A percentile compares a stretch with the other conserved stretches of the same genome.
phyloP scores from a whole-genome alignment of 2,329 filamentous ascomycete genomes.

The Trichoderma koningii region DNA sequence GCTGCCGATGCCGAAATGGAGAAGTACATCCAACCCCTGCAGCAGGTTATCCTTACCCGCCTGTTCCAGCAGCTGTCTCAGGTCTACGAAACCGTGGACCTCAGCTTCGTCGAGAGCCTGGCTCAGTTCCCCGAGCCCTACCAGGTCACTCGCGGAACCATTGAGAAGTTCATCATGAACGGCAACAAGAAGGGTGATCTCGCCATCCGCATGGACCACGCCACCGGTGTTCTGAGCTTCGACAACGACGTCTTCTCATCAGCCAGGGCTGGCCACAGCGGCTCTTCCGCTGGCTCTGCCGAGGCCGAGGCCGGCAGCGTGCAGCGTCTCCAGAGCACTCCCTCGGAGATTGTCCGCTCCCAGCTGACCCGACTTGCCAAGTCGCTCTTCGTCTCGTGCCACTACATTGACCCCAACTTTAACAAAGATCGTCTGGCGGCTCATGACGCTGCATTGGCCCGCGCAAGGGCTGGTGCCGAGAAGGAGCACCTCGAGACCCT shows the following conservation, averaged over 20 bases:
- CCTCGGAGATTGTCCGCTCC: conserved; percentile 94
- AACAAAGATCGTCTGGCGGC: conserved; percentile 78
- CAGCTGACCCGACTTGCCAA: conserved; percentile 91
- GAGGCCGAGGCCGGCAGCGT: conserved; percentile 83
- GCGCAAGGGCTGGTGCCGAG: conserved; percentile 84
- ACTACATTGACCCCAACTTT: conserved; percentile 91
- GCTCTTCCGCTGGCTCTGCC: conserved; percentile 81
- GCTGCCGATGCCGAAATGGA: conserved; percentile 93
- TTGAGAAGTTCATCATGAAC: conserved; percentile 99
- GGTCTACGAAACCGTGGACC: conserved; percentile 96
- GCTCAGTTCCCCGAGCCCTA: conserved; percentile 96
- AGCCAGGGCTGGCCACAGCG: conserved; percentile 84
- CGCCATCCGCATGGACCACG: conserved; percentile 93
- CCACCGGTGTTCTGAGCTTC: conserved; percentile 91
- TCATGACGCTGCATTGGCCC: conserved; percentile 76
- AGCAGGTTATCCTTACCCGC: conserved; percentile 97
- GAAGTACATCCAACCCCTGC: conserved; percentile 91
- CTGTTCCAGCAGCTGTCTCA: conserved; percentile 99
- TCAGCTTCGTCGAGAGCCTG: conserved; percentile 88
- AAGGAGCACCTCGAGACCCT: conserved; percentile 86
- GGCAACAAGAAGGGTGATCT: conserved; percentile 99
- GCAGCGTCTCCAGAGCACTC: conserved; percentile 95
- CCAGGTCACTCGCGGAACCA: conserved; percentile 84
- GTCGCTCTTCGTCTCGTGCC: conserved; percentile 87
- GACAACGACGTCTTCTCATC: conserved; percentile 98